Evolutionary conservation across 805 yeast genomes (phyloP).

Genomic region (Candida qinlingensis): DNA sequence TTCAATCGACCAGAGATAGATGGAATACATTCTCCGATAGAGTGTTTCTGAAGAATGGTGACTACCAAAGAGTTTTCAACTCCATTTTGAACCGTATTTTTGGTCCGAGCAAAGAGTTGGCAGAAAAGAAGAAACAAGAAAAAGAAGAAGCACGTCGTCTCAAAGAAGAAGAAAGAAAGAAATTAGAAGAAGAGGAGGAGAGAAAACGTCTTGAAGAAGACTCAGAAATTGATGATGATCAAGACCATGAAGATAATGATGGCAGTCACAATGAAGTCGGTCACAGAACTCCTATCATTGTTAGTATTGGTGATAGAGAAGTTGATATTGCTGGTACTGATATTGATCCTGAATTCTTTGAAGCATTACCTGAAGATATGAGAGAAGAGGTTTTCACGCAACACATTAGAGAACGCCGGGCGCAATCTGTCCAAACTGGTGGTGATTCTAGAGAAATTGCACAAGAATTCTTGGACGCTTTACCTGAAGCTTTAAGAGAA

Average conservation of each 20-base stretch:
- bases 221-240: conserved; percentile 12
- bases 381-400: conserved; percentile 87
- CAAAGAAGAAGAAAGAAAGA: conserved; percentile 24
- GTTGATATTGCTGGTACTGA: conserved; percentile 88
- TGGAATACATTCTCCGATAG: conserved; percentile 58
- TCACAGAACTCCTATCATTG: conserved; percentile 50
- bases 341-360: conserved; percentile 85
- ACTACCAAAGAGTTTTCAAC: conserved; percentile 33
- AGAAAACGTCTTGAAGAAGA: conserved; percentile 14
- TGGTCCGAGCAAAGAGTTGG: conserved; percentile 39
- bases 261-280: conserved; percentile 8
- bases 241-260: conserved; percentile 6
- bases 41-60: conserved; percentile 40
- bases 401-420: conserved; percentile 72
- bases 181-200: conserved; percentile 14
- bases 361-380: conserved; percentile 89
- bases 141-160: conserved; percentile 22
- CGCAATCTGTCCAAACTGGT: conserved; percentile 41
- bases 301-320: conserved; percentile 67
- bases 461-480: conserved; percentile 72
- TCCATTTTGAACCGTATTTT: conserved; percentile 42
- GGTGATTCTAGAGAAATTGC: conserved; percentile 60
- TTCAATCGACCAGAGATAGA: conserved; percentile 51
- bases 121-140: conserved; percentile 20
- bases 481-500: conserved; percentile 62